Percentiles rank a stretch among this genome's conserved stretches.
phyloP scores from a whole-genome alignment of 345 rosid genomes.

The Zanthoxylum bungeanum region DNA sequence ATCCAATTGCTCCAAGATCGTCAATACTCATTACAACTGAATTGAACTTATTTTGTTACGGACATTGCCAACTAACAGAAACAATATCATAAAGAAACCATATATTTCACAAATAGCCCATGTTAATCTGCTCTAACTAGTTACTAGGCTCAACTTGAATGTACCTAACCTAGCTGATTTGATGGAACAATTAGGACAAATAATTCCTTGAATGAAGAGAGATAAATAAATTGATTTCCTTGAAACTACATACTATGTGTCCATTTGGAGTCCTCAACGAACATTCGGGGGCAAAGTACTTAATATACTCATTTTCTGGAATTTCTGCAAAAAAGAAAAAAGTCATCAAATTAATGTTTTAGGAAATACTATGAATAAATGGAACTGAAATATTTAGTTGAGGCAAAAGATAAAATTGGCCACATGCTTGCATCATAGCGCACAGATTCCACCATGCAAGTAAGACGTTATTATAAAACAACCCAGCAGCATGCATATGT shows the following conservation, averaged over 20 bases:
- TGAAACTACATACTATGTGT: constrained; percentile 56
- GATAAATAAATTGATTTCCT: background rate
- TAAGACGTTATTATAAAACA: background rate
- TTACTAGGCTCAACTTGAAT: background rate
- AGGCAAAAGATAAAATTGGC: background rate
- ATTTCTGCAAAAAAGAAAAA: constrained; percentile 76
- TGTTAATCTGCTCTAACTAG: background rate
- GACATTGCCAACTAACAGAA: no score
- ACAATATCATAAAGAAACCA: background rate
- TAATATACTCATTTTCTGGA: constrained; percentile 81
- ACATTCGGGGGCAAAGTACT: constrained; percentile 86
- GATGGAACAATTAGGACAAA: constrained; percentile 1
- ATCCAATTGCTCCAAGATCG: no score
- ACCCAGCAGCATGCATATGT: background rate
- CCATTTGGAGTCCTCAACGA: constrained; percentile 81
- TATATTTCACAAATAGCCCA: background rate
- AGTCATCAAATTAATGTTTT: background rate
- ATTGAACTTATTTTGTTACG: no score
- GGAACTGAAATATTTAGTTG: background rate
- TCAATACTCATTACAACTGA: no score
- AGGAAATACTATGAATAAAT: background rate
- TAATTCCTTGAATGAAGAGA: background rate
- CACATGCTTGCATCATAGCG: background rate
- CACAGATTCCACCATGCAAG: background rate
- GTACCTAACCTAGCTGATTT: background rate